Evolutionary conservation across 108 stramenopile species (phyloP).

Genomic region (Cylindrotheca closterium): DNA sequence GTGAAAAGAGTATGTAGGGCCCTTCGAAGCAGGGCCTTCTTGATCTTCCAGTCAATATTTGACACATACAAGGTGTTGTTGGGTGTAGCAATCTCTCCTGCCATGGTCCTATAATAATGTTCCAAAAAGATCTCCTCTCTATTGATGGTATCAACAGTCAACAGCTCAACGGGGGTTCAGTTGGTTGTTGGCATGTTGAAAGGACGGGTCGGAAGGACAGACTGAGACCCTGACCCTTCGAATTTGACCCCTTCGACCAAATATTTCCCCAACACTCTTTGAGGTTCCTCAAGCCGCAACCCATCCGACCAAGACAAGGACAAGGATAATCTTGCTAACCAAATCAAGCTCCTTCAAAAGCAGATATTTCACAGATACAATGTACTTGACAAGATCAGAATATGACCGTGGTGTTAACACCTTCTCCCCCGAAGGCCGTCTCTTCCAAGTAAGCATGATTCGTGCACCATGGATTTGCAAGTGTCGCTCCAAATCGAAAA

Average conservation of each 20-base stretch:
- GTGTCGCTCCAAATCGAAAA: background rate
- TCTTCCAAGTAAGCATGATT: slow-evolving; percentile 82
- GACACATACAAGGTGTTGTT: slow-evolving; percentile 91
- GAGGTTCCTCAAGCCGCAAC: slow-evolving; percentile 4
- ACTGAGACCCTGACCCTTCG: background rate
- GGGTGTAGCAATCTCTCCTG: slow-evolving; percentile 38
- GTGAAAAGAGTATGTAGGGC: slow-evolving; percentile 89
- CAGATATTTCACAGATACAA: slow-evolving; percentile 20
- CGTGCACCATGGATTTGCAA: background rate
- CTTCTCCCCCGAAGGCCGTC: slow-evolving; percentile 98
- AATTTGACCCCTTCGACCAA: slow-evolving; percentile 6
- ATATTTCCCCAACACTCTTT: slow-evolving; percentile 11
- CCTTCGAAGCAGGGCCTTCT: slow-evolving; percentile 89
- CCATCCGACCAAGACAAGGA: background rate
- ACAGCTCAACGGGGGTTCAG: background rate
- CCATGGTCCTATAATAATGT: slow-evolving; percentile 13
- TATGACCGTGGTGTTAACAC: slow-evolving; percentile 99
- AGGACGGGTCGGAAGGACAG: background rate
- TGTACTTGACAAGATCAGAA: slow-evolving; percentile 95
- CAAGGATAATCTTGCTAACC: background rate
- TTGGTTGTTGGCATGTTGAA: background rate
- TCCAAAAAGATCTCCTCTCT: background rate
- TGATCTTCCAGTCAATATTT: slow-evolving; percentile 98
- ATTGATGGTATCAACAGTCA: background rate
- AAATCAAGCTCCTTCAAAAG: background rate